phyloP scores from a whole-genome alignment of 78 protist genomes.

The Dictyostelium capitatum region DNA sequence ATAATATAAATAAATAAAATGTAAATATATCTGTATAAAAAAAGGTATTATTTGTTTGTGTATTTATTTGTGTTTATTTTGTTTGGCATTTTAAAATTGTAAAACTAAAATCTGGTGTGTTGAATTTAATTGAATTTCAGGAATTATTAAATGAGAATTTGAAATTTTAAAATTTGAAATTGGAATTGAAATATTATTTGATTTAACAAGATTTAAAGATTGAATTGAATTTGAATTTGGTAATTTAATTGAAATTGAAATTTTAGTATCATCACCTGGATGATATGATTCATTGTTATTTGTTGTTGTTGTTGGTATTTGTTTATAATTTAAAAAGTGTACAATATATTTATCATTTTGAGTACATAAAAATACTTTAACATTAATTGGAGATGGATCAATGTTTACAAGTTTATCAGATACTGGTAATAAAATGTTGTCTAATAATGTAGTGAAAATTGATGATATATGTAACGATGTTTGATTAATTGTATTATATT shows the following conservation, averaged over 20 bases:
- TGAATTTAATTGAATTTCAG: neutral
- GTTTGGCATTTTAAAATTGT: neutral
- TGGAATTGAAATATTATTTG: neutral
- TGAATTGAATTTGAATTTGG: neutral
- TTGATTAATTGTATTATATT: neutral
- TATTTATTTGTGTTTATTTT: no score
- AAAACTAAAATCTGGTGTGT: neutral
- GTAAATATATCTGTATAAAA: no score
- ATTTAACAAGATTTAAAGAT: neutral
- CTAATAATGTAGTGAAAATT: neutral
- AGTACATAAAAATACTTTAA: neutral
- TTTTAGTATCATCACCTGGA: neutral
- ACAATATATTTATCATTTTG: neutral
- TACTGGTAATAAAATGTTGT: neutral
- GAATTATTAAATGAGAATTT: neutral
- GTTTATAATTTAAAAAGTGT: neutral
- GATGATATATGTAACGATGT: neutral
- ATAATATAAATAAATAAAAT: no score
- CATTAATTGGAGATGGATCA: neutral
- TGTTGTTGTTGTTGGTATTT: neutral
- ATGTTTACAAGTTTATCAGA: neutral
- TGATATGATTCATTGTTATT: neutral
- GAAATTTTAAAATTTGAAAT: neutral
- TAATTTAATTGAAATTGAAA: neutral
- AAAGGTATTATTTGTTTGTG: no score